Percentiles rank a stretch among this genome's conserved stretches.
Conservation (phyloP, 2,329 filamentous ascomycete genomes). For the Aspergillus jensenii region DNA sequence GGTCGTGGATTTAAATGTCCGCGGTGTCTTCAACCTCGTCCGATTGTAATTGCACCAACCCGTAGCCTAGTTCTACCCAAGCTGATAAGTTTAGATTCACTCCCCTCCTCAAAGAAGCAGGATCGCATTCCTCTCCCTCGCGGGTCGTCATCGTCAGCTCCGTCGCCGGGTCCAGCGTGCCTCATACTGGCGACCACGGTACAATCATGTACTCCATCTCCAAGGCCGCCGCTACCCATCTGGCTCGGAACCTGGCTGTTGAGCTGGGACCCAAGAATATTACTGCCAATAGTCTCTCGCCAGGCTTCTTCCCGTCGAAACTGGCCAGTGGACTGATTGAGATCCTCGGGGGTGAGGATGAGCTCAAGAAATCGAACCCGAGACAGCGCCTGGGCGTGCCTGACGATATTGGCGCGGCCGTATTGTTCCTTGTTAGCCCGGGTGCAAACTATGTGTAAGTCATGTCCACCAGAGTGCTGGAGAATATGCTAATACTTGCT, state of each 20-base stretch:
- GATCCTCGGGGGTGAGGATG: conserved; percentile 11
- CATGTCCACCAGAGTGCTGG: not conserved
- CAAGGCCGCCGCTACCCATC: conserved; percentile 12
- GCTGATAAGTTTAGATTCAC: not conserved
- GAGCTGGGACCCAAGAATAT: conserved; percentile 12
- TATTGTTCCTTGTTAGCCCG: conserved; percentile 9
- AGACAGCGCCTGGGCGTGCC: conserved; percentile 8
- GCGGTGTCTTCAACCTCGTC: conserved; percentile 14
- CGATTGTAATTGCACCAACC: conserved; percentile 1
- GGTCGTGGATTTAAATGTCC: conserved; percentile 11
- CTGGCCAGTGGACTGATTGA: conserved; percentile 13
- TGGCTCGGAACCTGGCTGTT: conserved; percentile 11
- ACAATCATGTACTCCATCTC: conserved; percentile 17
- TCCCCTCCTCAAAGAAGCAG: conserved; percentile 6
- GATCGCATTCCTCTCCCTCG: not conserved
- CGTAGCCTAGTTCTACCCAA: not conserved
- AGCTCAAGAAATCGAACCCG: conserved; percentile 11
- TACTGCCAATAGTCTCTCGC: conserved; percentile 12
- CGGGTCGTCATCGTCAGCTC: conserved; percentile 15
- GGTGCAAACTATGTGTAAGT: conserved; percentile 14
- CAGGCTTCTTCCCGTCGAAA: conserved; percentile 14
- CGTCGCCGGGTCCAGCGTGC: conserved; percentile 8
- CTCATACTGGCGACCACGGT: conserved; percentile 10
- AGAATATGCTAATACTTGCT: not conserved
- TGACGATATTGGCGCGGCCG: conserved; percentile 10